Evolutionary conservation across 2,329 filamentous ascomycete genomes (phyloP), one percentile per base, ranked within the genome.

Genomic region (Sodiomyces alkalinus): DNA sequence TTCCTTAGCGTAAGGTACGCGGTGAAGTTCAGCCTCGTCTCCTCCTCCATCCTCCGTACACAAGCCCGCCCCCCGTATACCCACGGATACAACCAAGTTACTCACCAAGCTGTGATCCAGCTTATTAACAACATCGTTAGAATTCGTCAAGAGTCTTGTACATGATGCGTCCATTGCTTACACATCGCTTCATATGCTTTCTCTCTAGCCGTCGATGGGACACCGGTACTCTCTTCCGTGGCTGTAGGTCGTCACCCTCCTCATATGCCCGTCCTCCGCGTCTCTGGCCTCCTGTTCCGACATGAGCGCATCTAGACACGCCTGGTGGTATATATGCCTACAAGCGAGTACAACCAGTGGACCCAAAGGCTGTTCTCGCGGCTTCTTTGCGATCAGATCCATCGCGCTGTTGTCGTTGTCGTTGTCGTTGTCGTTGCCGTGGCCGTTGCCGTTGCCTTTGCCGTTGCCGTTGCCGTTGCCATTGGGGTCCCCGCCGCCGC

Each of bases 301-400:
- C 40, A 71, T 68, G 39, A 77, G 49, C 33, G 69, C 64, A 45
- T 87, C 80, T 21, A 80, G 55, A 44, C 76, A 85, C 16, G 55
- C 59, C 45, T 73, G 63, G 52, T 81, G 76, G 41, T 77, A 80
- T 12, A 79, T 68, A 48, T 81, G 76, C 31, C 75, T 62, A 46
- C 76, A 81, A 14, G 74, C 75, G 41, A 81, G 53, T 27, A 81
- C 65, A 7, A 80, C 70, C 29, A 81, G 47, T 23, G 72, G 63
- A 7, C 73, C 77, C 12, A 77, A 59, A n/a, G 64, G 54, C 26
- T 64, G 65, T 35, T 66, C 50, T 17, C 17, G 24, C 11, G 27
- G 22, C 35, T 44, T 49, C 23, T 36, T 35, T 10, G 31, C 33
- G 10, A 29, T 37, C 7, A 21, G 26, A 19, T 46, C 48, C 39